Conservation (phyloP, 2,329 filamentous ascomycete species). For the Trichoderma breve region DNA sequence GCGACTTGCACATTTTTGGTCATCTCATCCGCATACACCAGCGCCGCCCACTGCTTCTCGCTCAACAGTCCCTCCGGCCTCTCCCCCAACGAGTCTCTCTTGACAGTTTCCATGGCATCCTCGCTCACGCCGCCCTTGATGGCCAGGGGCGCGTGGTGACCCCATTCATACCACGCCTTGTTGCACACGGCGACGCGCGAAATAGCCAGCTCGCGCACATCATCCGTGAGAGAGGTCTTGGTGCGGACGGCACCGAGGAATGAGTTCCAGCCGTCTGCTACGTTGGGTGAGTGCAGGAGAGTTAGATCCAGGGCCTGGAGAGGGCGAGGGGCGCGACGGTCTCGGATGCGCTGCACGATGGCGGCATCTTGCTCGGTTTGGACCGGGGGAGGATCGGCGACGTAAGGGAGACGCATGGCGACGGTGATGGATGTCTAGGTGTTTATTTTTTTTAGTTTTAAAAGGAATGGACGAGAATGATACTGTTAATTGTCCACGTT, state of each 20-base stretch:
- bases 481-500: background rate
- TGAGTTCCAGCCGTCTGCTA: conserved; percentile 74
- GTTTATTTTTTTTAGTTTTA: background rate
- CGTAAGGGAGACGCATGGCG: conserved; percentile 67
- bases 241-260: conserved; percentile 65
- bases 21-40: conserved; percentile 80
- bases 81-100: conserved; percentile 32
- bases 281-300: conserved; percentile 69
- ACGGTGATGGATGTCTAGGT: background rate
- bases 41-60: conserved; percentile 63
- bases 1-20: conserved; percentile 68
- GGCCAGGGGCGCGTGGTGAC: conserved; percentile 69
- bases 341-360: conserved; percentile 62
- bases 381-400: conserved; percentile 50
- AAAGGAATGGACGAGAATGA: background rate
- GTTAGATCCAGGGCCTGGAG: conserved; percentile 74
- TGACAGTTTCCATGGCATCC: conserved; percentile 47
- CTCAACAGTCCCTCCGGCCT: conserved; percentile 49
- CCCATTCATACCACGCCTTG: conserved; percentile 82
- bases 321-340: conserved; percentile 65
- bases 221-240: conserved; percentile 47
- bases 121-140: conserved; percentile 55
- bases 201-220: conserved; percentile 74
- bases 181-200: conserved; percentile 79
- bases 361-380: conserved; percentile 47